These are phyloP conservation scores for Quercus phellos DNA, from an alignment of 331 rosid genomes.

Conservation along the genomic window DNA sequence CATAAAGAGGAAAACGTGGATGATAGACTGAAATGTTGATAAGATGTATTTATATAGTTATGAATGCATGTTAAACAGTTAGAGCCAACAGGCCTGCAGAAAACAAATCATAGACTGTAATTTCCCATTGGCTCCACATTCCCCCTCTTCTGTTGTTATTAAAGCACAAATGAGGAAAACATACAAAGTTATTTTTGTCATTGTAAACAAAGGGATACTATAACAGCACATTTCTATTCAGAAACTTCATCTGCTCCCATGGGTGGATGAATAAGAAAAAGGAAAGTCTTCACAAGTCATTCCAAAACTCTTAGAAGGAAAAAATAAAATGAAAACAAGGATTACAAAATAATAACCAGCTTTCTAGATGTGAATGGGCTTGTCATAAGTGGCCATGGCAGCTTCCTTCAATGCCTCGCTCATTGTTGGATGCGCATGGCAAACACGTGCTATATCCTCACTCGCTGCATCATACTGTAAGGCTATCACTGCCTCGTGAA, in stretches of 20 bases:
- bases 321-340: constrained; percentile 35
- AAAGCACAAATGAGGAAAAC: constrained; percentile 29
- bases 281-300: constrained; percentile 39
- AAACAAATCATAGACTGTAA: not conserved
- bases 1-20: not conserved
- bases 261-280: constrained; percentile 30
- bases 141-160: constrained; percentile 36
- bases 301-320: constrained; percentile 33
- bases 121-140: not conserved
- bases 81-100: not conserved
- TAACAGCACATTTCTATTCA: constrained; percentile 37
- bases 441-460: constrained; percentile 96
- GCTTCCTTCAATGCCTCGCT: constrained; percentile 99
- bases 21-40: not conserved
- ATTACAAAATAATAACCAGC: constrained; percentile 7
- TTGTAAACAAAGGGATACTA: constrained; percentile 18
- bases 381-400: constrained; percentile 98
- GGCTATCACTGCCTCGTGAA: constrained; percentile 89
- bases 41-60: not conserved
- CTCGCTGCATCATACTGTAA: constrained; percentile 89
- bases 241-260: constrained; percentile 38
- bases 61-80: not conserved
- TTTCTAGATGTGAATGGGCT: constrained; percentile 86
- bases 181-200: constrained; percentile 37
- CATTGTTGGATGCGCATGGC: constrained; percentile 99